These are phyloP conservation scores for Annulohypoxylon nitens DNA, from an alignment of 495 filamentous ascomycete species.

Conservation along the genomic window DNA sequence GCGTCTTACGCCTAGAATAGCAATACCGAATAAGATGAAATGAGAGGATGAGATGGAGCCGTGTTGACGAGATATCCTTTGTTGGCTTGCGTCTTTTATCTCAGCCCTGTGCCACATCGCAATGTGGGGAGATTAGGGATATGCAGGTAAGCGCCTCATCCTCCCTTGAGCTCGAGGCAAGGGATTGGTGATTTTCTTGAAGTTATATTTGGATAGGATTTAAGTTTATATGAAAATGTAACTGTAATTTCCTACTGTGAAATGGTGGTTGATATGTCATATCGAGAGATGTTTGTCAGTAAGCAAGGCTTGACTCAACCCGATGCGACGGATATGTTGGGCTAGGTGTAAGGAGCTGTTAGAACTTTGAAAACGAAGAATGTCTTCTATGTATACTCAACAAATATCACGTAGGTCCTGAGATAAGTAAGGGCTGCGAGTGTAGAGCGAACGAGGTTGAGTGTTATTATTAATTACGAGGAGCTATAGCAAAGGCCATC, in stretches of 20 bases:
- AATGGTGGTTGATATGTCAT: not conserved
- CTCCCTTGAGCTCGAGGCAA: constrained; percentile 9
- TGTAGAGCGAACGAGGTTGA: constrained; percentile 32
- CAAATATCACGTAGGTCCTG: not conserved
- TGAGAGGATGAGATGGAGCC: not conserved
- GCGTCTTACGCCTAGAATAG: not conserved
- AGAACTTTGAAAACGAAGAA: not conserved
- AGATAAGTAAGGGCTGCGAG: not conserved
- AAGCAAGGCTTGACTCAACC: not conserved
- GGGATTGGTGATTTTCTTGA: not conserved
- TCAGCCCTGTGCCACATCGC: not conserved
- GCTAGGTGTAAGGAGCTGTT: not conserved
- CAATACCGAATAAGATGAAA: not conserved
- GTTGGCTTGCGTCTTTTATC: not conserved
- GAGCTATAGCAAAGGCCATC: constrained; percentile 29
- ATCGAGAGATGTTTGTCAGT: not conserved
- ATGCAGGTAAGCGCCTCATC: constrained; percentile 8
- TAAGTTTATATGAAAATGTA: not conserved
- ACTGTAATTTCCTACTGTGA: not conserved
- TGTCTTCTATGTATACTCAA: not conserved
- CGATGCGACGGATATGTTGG: not conserved
- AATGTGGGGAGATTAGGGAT: not conserved
- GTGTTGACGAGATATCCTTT: not conserved
- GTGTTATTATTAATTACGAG: constrained; percentile 41
- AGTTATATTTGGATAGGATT: constrained; percentile 12